These are phyloP conservation scores for Syncephalastrum sp. DNA, from an alignment of 371 early-diverging fungal species.

Conservation along the genomic window DNA sequence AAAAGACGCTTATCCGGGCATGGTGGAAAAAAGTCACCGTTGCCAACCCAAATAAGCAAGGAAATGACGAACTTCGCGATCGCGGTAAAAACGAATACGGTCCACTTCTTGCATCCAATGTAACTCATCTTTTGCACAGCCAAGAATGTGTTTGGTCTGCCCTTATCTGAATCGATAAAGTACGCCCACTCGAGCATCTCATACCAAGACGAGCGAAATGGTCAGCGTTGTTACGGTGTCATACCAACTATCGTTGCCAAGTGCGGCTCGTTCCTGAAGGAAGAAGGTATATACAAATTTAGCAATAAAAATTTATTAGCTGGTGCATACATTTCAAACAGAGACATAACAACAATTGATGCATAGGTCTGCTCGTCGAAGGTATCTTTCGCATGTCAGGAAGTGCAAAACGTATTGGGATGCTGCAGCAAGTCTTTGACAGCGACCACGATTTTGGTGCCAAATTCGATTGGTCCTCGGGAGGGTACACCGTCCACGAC, in stretches of 20 bases:
- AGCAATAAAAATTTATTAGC: not conserved
- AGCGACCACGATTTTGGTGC: constrained; percentile 53
- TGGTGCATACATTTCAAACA: not conserved
- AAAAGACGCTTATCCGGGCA: constrained; percentile 29
- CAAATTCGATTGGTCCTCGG: constrained; percentile 45
- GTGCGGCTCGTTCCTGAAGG: constrained; percentile 56
- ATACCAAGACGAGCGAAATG: constrained; percentile 26
- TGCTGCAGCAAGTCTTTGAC: constrained; percentile 58
- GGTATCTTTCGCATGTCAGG: constrained; percentile 69
- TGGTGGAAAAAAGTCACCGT: constrained; percentile 43
- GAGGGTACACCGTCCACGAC: constrained; percentile 60
- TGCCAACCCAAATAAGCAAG: constrained; percentile 16
- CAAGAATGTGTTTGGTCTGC: constrained; percentile 37
- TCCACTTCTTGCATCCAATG: not conserved
- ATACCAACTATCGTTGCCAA: constrained; percentile 57
- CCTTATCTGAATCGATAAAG: constrained; percentile 32
- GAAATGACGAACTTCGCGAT: constrained; percentile 9
- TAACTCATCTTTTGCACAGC: constrained; percentile 11
- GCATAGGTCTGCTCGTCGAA: constrained; percentile 35
- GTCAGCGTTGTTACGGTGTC: constrained; percentile 33
- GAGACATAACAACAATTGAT: not conserved
- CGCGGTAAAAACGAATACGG: not conserved
- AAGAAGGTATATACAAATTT: constrained; percentile 37
- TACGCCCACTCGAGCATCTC: constrained; percentile 42
- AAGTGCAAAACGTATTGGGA: constrained; percentile 58